Evolutionary conservation across 352 stramenopile species (phyloP).

Genomic region (Phytophthora europaea): DNA sequence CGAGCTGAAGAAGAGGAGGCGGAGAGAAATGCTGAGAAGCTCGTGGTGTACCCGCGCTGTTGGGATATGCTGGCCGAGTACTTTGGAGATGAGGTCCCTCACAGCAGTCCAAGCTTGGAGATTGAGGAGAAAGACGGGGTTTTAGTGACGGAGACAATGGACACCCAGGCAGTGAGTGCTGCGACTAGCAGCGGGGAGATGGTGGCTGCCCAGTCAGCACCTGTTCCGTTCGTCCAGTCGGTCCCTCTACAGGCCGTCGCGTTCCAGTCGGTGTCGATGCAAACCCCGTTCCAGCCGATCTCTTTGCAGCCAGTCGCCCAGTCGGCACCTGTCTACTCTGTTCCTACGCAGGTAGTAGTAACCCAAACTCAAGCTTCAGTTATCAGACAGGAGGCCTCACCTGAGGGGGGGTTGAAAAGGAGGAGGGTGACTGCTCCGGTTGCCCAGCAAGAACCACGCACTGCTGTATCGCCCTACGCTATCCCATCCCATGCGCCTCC

Average conservation of each 20-base stretch:
- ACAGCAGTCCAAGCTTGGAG: background rate
- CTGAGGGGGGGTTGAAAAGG: conserved; percentile 18
- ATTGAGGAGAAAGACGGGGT: conserved; percentile 1
- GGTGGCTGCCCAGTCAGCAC: background rate
- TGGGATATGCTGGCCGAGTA: conserved; percentile 41
- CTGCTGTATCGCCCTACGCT: background rate
- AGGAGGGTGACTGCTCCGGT: conserved; percentile 7
- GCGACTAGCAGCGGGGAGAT: background rate
- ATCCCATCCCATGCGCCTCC: background rate
- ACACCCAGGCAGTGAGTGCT: conserved; percentile 3
- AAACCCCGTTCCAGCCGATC: background rate
- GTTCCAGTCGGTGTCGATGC: conserved; percentile 7
- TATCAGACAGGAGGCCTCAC: background rate
- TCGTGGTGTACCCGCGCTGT: conserved; percentile 35
- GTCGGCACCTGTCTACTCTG: background rate
- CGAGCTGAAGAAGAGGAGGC: conserved; percentile 25
- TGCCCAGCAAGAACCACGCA: conserved; percentile 3
- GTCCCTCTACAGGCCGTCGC: conserved; percentile 2
- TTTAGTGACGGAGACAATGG: background rate
- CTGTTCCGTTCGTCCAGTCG: background rate
- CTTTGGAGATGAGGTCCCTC: conserved; percentile 21
- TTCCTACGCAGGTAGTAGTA: background rate
- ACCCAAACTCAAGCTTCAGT: conserved; percentile 11
- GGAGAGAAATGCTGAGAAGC: conserved; percentile 12
- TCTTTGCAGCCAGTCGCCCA: background rate